Percentiles rank a stretch among this genome's conserved stretches.
phyloP scores from a whole-genome alignment of 345 rosid species.

The Balakata baccata region DNA sequence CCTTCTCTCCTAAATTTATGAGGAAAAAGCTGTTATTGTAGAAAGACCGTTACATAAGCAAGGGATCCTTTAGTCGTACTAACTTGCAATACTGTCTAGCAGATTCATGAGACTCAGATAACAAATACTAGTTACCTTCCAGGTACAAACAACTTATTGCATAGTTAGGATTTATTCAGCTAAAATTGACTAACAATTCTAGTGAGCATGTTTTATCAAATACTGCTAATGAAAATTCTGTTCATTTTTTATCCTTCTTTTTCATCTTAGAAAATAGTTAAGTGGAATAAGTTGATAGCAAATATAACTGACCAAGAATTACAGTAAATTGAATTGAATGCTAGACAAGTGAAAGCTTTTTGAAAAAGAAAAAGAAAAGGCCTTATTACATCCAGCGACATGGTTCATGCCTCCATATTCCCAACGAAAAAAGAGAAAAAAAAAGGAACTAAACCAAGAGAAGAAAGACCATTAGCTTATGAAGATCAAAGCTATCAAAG shows the following conservation, averaged over 20 bases:
- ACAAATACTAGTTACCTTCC: neutral
- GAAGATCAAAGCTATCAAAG: conserved; percentile 18
- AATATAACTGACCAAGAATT: neutral
- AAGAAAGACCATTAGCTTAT: conserved; percentile 1
- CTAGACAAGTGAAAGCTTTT: neutral
- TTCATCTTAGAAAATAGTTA: neutral
- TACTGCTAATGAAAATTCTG: neutral
- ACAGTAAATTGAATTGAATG: neutral
- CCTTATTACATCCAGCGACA: neutral
- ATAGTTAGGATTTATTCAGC: neutral
- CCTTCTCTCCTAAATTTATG: neutral
- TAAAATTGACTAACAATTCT: neutral
- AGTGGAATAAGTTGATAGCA: conserved; percentile 5
- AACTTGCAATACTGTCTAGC: neutral
- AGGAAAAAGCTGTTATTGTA: neutral
- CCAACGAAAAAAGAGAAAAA: neutral
- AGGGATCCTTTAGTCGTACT: neutral
- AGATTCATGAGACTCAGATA: neutral
- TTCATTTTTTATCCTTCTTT: neutral
- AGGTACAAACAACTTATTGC: neutral
- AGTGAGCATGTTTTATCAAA: neutral
- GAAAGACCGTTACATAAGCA: no score
- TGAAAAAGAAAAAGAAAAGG: conserved; percentile 12
- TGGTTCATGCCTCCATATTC: neutral
- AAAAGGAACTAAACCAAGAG: neutral